Percentiles rank a stretch among this genome's conserved stretches.
Evolutionary conservation across 345 rosid species (phyloP).

Genomic region (Dimocarpus longan): DNA sequence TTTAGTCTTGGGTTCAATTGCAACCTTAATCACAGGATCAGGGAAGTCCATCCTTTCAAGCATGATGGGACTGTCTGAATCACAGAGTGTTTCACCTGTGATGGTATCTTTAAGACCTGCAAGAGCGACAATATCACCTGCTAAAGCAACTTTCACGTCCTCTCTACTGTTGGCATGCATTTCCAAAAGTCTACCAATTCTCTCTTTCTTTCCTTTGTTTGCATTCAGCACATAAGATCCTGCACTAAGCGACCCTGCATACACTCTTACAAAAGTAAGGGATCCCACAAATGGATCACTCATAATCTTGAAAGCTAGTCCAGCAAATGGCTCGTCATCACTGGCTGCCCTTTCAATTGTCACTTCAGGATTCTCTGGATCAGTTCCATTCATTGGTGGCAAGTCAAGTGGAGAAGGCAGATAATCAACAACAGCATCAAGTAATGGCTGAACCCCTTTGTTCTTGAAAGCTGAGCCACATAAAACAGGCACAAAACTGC

Average conservation of each 20-base stretch:
- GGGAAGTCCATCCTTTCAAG: conserved; percentile 99
- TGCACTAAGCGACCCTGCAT: conserved; percentile 80
- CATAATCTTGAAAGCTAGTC: conserved; percentile 98
- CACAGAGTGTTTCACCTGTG: conserved; percentile 87
- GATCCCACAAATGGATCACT: conserved; percentile 94
- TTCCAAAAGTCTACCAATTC: conserved; percentile 93
- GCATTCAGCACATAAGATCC: conserved; percentile 91
- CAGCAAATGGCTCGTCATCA: conserved; percentile 85
- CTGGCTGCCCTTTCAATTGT: conserved; percentile 56
- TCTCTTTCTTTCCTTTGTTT: conserved; percentile 96
- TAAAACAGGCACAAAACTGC: conserved; percentile 79
- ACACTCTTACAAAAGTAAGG: conserved; percentile 90
- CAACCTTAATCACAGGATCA: conserved; percentile 96
- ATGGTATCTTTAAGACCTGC: conserved; percentile 92
- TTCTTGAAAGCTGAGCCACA: conserved; percentile 97
- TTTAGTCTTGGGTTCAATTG: conserved; percentile 97
- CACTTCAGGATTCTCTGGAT: conserved; percentile 84
- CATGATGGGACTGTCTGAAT: conserved; percentile 70
- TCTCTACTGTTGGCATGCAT: conserved; percentile 99
- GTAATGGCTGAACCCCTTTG: conserved; percentile 94
- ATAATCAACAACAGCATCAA: conserved; percentile 92
- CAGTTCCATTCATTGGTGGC: conserved; percentile 88
- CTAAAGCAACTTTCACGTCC: conserved; percentile 80
- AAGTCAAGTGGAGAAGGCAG: conserved; percentile 87
- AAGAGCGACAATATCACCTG: conserved; percentile 91